phyloP scores from a whole-genome alignment of 129 eudicot species.

The Helichrysum umbraculigerum region DNA sequence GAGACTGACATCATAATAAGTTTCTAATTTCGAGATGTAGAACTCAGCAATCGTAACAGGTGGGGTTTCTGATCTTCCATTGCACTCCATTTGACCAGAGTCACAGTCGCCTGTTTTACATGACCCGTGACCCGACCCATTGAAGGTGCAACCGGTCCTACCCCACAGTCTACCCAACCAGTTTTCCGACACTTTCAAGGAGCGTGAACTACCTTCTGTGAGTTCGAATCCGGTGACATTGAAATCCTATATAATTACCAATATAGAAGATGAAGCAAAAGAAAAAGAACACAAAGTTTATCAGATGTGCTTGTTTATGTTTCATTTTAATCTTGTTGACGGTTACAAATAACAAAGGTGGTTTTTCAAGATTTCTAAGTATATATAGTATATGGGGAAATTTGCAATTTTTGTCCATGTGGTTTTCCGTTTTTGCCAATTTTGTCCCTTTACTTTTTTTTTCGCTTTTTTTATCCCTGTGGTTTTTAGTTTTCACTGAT shows the following conservation, averaged over 20 bases:
- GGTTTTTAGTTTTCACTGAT: no score
- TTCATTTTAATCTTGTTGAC: neutral
- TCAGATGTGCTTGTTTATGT: no score
- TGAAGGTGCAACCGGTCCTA: conserved; percentile 40
- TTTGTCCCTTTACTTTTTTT: no score
- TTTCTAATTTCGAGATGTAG: neutral
- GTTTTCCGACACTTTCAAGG: conserved; percentile 15
- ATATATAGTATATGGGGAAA: no score
- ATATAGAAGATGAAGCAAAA: neutral
- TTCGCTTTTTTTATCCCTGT: no score
- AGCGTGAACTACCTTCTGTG: no score
- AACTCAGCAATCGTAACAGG: conserved; percentile 7
- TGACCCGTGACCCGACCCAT: conserved; percentile 2
- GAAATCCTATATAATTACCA: neutral
- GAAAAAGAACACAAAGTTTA: neutral
- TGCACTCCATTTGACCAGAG: conserved; percentile 21
- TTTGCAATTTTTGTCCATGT: no score
- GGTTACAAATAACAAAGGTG: no score
- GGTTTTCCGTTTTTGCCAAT: no score
- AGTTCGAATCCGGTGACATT: conserved; percentile 57
- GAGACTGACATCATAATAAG: conserved; percentile 30
- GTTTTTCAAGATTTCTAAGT: no score
- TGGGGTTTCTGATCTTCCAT: conserved; percentile 11
- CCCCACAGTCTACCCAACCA: conserved; percentile 54
- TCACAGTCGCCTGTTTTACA: conserved; percentile 33